Evolutionary conservation across 2,329 filamentous ascomycete genomes (phyloP).

Genomic region (Aspergillus fijiensis): DNA sequence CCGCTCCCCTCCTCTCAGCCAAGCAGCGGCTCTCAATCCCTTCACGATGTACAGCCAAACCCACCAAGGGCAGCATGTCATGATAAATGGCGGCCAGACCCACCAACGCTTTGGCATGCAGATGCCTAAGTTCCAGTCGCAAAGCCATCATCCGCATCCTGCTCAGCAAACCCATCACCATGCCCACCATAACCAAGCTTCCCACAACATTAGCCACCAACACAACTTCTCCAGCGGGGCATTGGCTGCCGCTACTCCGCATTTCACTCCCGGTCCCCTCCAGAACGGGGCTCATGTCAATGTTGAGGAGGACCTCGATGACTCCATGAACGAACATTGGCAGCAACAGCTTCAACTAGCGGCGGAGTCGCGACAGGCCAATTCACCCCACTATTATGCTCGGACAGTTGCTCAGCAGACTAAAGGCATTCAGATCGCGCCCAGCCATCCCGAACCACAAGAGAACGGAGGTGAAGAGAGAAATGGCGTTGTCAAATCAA

Average conservation of each 20-base stretch:
- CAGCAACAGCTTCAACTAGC: slow-evolving; percentile 79
- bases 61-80: slow-evolving; percentile 50
- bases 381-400: slow-evolving; percentile 70
- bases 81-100: slow-evolving; percentile 51
- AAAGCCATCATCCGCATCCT: slow-evolving; percentile 47
- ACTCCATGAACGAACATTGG: slow-evolving; percentile 73
- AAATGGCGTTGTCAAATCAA: slow-evolving; percentile 65
- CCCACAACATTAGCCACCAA: slow-evolving; percentile 49
- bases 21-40: slow-evolving; percentile 43
- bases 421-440: slow-evolving; percentile 47
- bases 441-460: slow-evolving; percentile 50
- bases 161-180: slow-evolving; percentile 46
- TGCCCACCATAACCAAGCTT: slow-evolving; percentile 43
- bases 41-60: slow-evolving; percentile 51
- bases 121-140: slow-evolving; percentile 49
- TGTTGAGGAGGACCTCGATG: slow-evolving; percentile 56
- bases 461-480: slow-evolving; percentile 56
- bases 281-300: slow-evolving; percentile 60
- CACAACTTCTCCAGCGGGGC: slow-evolving; percentile 51
- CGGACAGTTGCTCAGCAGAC: slow-evolving; percentile 48
- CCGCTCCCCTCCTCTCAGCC: slow-evolving; percentile 46
- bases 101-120: slow-evolving; percentile 52
- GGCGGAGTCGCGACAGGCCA: slow-evolving; percentile 69
- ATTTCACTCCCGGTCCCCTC: slow-evolving; percentile 59
- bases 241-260: slow-evolving; percentile 51